Conservation (phyloP, 129 eudicot genomes). For the Arctium minus region DNA sequence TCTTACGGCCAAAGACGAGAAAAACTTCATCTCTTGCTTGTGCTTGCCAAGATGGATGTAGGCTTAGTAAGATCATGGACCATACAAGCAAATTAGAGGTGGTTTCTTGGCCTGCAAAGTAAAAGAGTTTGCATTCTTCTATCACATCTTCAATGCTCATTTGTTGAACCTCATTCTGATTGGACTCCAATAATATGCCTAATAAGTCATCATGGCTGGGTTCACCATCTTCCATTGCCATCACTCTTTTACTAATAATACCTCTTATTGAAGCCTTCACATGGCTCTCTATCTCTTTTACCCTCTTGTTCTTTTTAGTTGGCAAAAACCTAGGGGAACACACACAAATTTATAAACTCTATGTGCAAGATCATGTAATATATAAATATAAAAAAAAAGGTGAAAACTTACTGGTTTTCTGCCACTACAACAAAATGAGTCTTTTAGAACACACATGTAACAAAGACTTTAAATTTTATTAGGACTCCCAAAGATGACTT, state of each 20-base stretch:
- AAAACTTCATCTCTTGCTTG: conserved; percentile 37
- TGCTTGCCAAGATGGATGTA: conserved; percentile 28
- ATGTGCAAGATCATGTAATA: neutral
- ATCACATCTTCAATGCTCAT: conserved; percentile 34
- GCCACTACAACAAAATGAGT: neutral
- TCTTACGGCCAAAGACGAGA: conserved; percentile 8
- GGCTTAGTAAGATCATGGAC: conserved; percentile 33
- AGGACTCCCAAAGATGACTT: neutral
- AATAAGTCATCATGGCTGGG: conserved; percentile 21
- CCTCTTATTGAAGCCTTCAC: conserved; percentile 33
- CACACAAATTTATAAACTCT: neutral
- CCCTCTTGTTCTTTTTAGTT: conserved; percentile 28
- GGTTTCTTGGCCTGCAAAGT: conserved; percentile 34
- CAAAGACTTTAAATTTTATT: too few species aligned
- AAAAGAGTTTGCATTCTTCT: conserved; percentile 36
- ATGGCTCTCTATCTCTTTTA: conserved; percentile 27
- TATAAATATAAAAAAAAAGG: neutral
- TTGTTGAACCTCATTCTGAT: conserved; percentile 13
- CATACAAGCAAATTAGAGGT: conserved; percentile 34
- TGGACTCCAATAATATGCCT: conserved; percentile 32
- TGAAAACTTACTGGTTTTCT: neutral
- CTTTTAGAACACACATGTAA: neutral
- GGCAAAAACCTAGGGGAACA: conserved; percentile 17
- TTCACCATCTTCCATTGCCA: conserved; percentile 32
- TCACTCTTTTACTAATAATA: conserved; percentile 16